Conservation (phyloP, 192 early-diverging fungal species). For the Coemansia sp. region DNA sequence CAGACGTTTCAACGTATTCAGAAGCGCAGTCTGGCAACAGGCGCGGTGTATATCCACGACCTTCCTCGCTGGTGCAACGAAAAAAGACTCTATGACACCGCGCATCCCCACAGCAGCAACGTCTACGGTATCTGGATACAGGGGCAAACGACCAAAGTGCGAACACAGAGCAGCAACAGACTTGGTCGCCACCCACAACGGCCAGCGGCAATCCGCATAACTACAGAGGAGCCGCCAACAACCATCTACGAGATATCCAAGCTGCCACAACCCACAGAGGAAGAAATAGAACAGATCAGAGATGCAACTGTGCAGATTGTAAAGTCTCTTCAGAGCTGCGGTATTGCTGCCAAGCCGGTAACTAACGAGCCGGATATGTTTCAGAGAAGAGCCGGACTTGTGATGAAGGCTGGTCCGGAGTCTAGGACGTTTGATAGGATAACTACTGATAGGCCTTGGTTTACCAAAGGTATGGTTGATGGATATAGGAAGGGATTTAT, state of each 20-base stretch:
- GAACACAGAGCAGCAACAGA: not conserved
- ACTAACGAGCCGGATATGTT: conserved; percentile 28
- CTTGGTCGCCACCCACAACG: not conserved
- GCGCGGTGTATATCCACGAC: conserved; percentile 10
- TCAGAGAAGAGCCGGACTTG: conserved; percentile 17
- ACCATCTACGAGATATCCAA: conserved; percentile 19
- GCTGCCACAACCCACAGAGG: conserved; percentile 17
- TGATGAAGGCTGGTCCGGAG: conserved; percentile 17
- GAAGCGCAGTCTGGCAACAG: conserved; percentile 1
- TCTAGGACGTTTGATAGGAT: conserved; percentile 28
- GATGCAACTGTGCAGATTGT: not conserved
- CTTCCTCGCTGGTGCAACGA: not conserved
- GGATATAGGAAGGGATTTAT: conserved; percentile 38
- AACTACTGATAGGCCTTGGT: conserved; percentile 18
- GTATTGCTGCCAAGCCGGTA: conserved; percentile 14
- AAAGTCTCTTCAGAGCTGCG: not conserved
- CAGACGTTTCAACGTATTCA: not conserved
- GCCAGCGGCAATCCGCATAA: conserved; percentile 28
- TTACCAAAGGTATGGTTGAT: conserved; percentile 36
- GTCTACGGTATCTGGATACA: conserved; percentile 28
- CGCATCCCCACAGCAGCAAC: conserved; percentile 6
- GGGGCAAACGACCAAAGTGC: not conserved
- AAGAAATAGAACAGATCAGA: conserved; percentile 12
- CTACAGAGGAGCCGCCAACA: conserved; percentile 17
- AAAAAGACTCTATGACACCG: conserved; percentile 2